A percentile compares a stretch with the other conserved stretches of the same genome.
Conservation (phyloP, 768 basidiomycete genomes). For the Tulasnella sp. region DNA sequence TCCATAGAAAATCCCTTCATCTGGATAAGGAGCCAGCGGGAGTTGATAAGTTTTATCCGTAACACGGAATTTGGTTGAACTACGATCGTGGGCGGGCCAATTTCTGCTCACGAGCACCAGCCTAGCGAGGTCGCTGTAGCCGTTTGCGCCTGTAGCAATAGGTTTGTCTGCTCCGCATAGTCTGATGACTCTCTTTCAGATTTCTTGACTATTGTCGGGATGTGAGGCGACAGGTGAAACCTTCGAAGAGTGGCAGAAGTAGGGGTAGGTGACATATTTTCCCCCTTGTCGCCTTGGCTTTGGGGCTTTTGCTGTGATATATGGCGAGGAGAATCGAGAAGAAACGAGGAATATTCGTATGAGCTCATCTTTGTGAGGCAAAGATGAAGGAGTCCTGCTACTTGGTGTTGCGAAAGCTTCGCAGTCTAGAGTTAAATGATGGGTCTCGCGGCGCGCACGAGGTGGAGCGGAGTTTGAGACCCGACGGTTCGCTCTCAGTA, state of each 20-base stretch:
- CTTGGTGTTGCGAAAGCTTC: not conserved
- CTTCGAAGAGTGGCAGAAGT: not conserved
- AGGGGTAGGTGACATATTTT: not conserved
- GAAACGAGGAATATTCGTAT: not conserved
- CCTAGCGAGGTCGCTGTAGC: no score
- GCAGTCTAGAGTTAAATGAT: not conserved
- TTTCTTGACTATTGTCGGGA: not conserved
- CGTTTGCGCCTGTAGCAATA: not conserved
- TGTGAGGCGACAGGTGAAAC: not conserved
- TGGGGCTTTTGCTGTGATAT: not conserved
- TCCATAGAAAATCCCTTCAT: not conserved
- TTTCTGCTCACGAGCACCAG: not conserved
- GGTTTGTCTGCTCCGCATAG: not conserved
- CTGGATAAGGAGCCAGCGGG: not conserved
- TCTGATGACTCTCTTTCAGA: not conserved
- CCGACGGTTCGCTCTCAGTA: no score
- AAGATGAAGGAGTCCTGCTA: not conserved
- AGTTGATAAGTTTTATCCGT: not conserved
- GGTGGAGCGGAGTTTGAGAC: not conserved
- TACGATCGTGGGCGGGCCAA: not conserved
- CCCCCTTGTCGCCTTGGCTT: not conserved
- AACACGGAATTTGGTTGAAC: not conserved
- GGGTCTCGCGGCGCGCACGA: no score
- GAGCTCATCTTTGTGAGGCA: not conserved
- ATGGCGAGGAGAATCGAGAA: not conserved